Percentiles rank a stretch among this genome's conserved stretches.
Conservation (phyloP, 2,329 filamentous ascomycete species). For the Fusarium sp. region DNA sequence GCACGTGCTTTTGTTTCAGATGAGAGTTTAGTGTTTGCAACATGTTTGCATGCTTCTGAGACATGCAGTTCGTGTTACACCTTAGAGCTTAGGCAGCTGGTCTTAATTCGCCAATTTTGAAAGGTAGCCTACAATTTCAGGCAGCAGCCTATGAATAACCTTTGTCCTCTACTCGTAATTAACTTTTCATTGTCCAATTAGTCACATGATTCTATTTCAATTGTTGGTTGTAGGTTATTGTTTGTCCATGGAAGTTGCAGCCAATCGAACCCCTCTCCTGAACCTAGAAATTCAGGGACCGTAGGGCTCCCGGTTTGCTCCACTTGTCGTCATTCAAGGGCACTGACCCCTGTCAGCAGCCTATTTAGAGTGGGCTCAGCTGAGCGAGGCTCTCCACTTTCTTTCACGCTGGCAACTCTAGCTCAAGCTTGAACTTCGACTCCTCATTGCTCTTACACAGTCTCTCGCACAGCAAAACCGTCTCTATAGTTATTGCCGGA, state of each 20-base stretch:
- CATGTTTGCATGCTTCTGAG: not conserved
- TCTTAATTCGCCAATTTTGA: not conserved
- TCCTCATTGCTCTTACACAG: not conserved
- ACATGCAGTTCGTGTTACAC: not conserved
- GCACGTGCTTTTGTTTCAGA: constrained; percentile 4
- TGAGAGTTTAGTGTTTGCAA: not conserved
- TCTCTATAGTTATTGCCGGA: not conserved
- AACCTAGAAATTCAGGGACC: not conserved
- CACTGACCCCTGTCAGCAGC: constrained; percentile 5
- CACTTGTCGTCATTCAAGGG: constrained; percentile 23
- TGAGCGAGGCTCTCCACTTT: constrained; percentile 9
- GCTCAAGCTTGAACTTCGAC: not conserved
- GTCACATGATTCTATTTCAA: not conserved
- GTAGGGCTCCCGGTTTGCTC: constrained; percentile 9
- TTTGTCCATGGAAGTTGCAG: not conserved
- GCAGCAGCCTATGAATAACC: not conserved
- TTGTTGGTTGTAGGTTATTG: not conserved
- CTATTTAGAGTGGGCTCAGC: constrained; percentile 13
- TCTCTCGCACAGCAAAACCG: not conserved
- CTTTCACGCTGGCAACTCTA: constrained; percentile 9
- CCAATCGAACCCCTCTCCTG: not conserved
- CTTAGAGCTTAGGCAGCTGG: not conserved
- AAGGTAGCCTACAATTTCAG: not conserved
- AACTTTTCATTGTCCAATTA: not conserved
- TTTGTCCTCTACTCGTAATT: not conserved